Percentiles rank a stretch among this genome's conserved stretches.
These are phyloP conservation scores for Eucalyptus guilfoylei DNA, from an alignment of 345 rosid genomes.

Conservation along the genomic window DNA sequence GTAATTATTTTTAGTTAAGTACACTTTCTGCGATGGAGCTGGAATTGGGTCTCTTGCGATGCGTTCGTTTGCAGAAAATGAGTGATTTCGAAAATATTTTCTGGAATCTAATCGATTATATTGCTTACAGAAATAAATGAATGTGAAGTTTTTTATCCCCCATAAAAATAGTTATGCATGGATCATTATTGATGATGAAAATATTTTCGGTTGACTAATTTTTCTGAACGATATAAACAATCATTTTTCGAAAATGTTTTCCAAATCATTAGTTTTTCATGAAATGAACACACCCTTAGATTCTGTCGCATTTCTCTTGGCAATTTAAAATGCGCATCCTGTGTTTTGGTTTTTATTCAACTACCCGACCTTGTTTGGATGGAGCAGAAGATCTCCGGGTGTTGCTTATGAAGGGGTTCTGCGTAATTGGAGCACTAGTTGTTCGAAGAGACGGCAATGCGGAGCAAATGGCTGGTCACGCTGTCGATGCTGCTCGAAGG, in stretches of 20 bases:
- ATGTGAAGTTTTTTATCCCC: too few relatives aligned
- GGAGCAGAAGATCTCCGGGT: conserved; percentile 59
- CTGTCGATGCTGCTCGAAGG: conserved; percentile 36
- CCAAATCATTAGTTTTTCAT: too few relatives aligned
- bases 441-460: conserved; percentile 26
- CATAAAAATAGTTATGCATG: fast-evolving
- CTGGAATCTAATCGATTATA: fast-evolving
- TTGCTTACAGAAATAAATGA: too few relatives aligned
- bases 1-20: not conserved
- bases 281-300: not conserved
- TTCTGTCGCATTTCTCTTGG: not conserved
- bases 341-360: not conserved
- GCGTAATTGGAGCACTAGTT: conserved; percentile 56
- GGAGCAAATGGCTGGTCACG: conserved; percentile 36
- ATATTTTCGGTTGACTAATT: too few relatives aligned
- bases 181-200: too few relatives aligned
- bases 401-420: conserved; percentile 60
- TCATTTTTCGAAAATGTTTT: too few relatives aligned
- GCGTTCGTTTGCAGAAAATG: fast-evolving
- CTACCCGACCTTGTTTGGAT: not conserved
- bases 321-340: not conserved
- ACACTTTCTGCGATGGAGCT: not conserved
- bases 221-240: too few relatives aligned
- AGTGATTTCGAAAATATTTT: too few relatives aligned
- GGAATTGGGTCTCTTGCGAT: not conserved